These are phyloP conservation scores for Acanthochlamys bracteata DNA, from an alignment of 106 monocot genomes.

Conservation along the genomic window DNA sequence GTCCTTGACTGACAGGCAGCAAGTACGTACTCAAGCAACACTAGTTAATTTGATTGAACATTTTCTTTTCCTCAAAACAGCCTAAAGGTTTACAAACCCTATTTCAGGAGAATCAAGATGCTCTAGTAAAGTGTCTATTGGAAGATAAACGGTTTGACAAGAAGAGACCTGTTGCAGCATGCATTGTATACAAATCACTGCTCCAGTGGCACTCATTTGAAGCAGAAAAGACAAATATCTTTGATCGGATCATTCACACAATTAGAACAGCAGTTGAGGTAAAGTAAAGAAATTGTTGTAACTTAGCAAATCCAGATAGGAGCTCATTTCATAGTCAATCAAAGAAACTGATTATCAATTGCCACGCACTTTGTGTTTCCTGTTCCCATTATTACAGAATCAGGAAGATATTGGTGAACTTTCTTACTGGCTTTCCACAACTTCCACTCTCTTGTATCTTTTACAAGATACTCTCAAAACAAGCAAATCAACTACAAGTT, in stretches of 20 bases:
- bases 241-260: slow-evolving; percentile 86
- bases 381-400: slow-evolving; percentile 44
- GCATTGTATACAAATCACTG: slow-evolving; percentile 79
- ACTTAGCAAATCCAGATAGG: too few relatives aligned
- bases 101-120: slow-evolving; percentile 81
- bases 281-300: too few relatives aligned
- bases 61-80: too few relatives aligned
- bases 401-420: slow-evolving; percentile 60
- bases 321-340: background rate
- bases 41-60: too few relatives aligned
- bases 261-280: slow-evolving; percentile 86
- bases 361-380: too few relatives aligned
- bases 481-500: slow-evolving; percentile 34
- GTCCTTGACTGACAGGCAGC: slow-evolving; percentile 74
- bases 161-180: slow-evolving; percentile 57
- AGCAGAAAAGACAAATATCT: slow-evolving; percentile 93
- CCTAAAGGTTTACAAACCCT: too few relatives aligned
- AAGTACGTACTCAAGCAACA: slow-evolving; percentile 31
- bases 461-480: slow-evolving; percentile 83
- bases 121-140: slow-evolving; percentile 68
- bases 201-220: slow-evolving; percentile 95
- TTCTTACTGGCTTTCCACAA: slow-evolving; percentile 91
- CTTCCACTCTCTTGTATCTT: slow-evolving; percentile 76
- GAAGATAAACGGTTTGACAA: slow-evolving; percentile 83
- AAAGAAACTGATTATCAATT: background rate